A percentile compares a stretch with the other conserved stretches of the same genome.
These are phyloP conservation scores for Pistacia atlantica DNA, from an alignment of 345 rosid species.

Conservation along the genomic window DNA sequence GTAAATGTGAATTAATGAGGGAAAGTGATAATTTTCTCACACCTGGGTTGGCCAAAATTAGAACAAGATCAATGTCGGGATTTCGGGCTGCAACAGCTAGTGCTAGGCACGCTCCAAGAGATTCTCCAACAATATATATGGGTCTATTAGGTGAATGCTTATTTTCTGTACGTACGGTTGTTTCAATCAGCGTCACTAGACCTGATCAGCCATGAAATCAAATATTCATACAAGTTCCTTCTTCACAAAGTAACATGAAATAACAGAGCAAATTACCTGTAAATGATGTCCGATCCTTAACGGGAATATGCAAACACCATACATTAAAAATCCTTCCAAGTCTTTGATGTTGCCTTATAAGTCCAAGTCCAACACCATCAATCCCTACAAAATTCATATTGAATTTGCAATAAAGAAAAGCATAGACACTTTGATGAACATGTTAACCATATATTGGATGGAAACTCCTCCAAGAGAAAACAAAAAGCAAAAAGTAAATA, in stretches of 20 bases:
- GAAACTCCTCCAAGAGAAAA: not conserved
- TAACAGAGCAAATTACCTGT: constrained; percentile 31
- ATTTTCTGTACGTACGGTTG: constrained; percentile 45
- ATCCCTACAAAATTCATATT: constrained; percentile 39
- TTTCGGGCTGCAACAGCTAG: constrained; percentile 70
- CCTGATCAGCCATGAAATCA: constrained; percentile 38
- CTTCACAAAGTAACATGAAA: not conserved
- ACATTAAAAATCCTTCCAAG: constrained; percentile 79
- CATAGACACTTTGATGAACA: too few relatives aligned
- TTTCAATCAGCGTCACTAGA: constrained; percentile 60
- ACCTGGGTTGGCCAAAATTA: constrained; percentile 83
- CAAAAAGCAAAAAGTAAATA: not conserved
- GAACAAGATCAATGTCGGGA: constrained; percentile 61
- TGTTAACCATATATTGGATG: too few relatives aligned
- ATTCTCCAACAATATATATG: constrained; percentile 80
- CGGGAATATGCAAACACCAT: constrained; percentile 84
- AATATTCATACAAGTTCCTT: too few relatives aligned
- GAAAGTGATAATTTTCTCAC: not conserved
- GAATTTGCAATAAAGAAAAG: too few relatives aligned
- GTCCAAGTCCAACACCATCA: constrained; percentile 73
- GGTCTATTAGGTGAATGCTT: constrained; percentile 50
- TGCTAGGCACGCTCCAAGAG: constrained; percentile 80
- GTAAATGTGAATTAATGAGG: too few relatives aligned
- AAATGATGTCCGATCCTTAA: constrained; percentile 68
- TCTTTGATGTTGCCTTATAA: constrained; percentile 48